Percentiles rank a stretch among this genome's conserved stretches.
These are phyloP conservation scores for Echites panduratus DNA, from an alignment of 257 asterid genomes.

Conservation along the genomic window DNA sequence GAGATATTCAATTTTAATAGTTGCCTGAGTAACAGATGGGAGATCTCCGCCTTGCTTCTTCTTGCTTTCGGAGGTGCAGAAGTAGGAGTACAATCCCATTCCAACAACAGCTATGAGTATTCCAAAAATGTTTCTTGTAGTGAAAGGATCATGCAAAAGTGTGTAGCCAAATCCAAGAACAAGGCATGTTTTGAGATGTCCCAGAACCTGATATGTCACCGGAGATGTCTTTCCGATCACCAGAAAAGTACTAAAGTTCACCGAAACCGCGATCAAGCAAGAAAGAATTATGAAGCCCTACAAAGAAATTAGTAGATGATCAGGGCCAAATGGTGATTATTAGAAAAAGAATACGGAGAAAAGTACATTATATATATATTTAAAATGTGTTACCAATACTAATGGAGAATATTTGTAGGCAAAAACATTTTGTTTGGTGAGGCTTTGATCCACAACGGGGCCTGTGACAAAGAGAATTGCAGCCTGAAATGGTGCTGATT, in stretches of 20 bases:
- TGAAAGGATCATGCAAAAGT: slow-evolving; percentile 79
- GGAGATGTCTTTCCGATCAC: slow-evolving; percentile 97
- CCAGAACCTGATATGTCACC: slow-evolving; percentile 83
- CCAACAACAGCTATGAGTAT: slow-evolving; percentile 77
- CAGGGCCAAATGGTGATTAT: background rate
- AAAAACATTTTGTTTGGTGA: slow-evolving; percentile 67
- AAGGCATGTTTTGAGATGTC: slow-evolving; percentile 83
- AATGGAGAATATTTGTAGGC: slow-evolving; percentile 61
- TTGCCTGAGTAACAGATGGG: slow-evolving; percentile 18
- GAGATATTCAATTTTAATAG: too few relatives aligned
- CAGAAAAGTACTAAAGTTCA: slow-evolving; percentile 86
- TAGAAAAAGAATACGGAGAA: background rate
- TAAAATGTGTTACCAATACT: slow-evolving; percentile 47
- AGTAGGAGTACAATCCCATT: slow-evolving; percentile 75
- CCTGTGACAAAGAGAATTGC: slow-evolving; percentile 69
- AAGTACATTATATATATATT: too few relatives aligned
- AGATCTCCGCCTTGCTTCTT: slow-evolving; percentile 47
- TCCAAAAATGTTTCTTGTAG: slow-evolving; percentile 64
- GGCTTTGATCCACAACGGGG: slow-evolving; percentile 64
- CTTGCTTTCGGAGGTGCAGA: slow-evolving; percentile 69
- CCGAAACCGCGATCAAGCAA: slow-evolving; percentile 85
- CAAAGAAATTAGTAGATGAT: background rate
- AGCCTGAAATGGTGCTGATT: slow-evolving; percentile 92
- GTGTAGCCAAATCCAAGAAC: slow-evolving; percentile 87
- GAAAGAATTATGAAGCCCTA: slow-evolving; percentile 76